Percentiles rank a stretch among this genome's conserved stretches.
These are phyloP conservation scores for Phytophthora fragariae DNA, from an alignment of 352 stramenopile species.

Conservation along the genomic window DNA sequence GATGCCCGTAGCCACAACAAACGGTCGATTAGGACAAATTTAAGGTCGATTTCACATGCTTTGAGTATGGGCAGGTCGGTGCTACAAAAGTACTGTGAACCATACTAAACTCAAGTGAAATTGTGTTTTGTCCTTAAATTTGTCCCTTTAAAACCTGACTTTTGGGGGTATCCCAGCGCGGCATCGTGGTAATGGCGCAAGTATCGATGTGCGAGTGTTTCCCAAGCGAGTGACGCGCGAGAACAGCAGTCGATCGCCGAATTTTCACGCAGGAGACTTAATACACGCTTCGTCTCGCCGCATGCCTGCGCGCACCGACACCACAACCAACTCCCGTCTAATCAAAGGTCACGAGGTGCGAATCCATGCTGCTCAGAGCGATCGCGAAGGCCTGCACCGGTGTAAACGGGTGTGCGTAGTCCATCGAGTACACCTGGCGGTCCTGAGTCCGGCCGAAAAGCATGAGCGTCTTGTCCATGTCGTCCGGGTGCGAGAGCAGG, in stretches of 20 bases:
- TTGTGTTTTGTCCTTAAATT: too few relatives aligned
- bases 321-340: slow-evolving; percentile 40
- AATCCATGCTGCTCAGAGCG: slow-evolving; percentile 89
- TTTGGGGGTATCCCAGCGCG: too few relatives aligned
- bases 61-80: too few relatives aligned
- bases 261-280: slow-evolving; percentile 38
- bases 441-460: slow-evolving; percentile 89
- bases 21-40: too few relatives aligned
- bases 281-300: slow-evolving; percentile 45
- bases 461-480: slow-evolving; percentile 90
- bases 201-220: too few relatives aligned
- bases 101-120: too few relatives aligned
- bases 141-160: too few relatives aligned
- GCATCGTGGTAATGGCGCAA: too few relatives aligned
- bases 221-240: slow-evolving; percentile 11
- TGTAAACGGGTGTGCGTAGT: slow-evolving; percentile 89
- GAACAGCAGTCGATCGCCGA: slow-evolving; percentile 32
- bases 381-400: slow-evolving; percentile 89
- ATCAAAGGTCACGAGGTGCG: slow-evolving; percentile 88
- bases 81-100: too few relatives aligned
- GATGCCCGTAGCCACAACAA: too few relatives aligned
- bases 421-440: slow-evolving; percentile 90
- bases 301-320: slow-evolving; percentile 23
- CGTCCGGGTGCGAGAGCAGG: slow-evolving; percentile 78
- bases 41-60: too few relatives aligned